Conservation (phyloP, 1,284 basidiomycete genomes). For the Cutaneotrichosporon arboriforme region DNA sequence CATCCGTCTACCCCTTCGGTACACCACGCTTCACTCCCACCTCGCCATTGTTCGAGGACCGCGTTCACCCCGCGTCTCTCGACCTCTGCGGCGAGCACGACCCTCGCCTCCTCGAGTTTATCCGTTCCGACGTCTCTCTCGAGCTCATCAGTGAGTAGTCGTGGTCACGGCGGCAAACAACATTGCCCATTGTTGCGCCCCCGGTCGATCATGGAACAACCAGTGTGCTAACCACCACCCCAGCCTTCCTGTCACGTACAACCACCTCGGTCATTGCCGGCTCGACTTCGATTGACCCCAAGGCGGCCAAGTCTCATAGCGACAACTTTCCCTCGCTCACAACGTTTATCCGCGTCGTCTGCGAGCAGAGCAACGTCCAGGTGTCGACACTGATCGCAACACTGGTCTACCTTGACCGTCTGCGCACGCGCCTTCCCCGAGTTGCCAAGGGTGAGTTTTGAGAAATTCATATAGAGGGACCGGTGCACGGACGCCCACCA, state of each 20-base stretch:
- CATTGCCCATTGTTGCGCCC: background rate
- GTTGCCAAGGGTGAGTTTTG: slow-evolving; percentile 68
- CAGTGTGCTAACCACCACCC: background rate
- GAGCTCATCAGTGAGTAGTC: slow-evolving; percentile 65
- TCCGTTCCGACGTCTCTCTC: slow-evolving; percentile 66
- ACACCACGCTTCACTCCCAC: slow-evolving; percentile 38
- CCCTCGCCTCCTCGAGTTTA: slow-evolving; percentile 68
- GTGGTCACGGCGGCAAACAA: background rate
- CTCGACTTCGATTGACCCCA: slow-evolving; percentile 37
- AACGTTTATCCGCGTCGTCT: slow-evolving; percentile 79
- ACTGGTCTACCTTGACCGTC: slow-evolving; percentile 85
- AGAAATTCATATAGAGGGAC: no score
- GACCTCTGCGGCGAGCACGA: slow-evolving; percentile 64
- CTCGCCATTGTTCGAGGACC: slow-evolving; percentile 46
- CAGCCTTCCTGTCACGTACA: slow-evolving; percentile 47
- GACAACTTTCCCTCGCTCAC: slow-evolving; percentile 66
- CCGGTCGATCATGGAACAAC: background rate
- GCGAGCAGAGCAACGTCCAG: slow-evolving; percentile 82
- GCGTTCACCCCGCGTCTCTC: slow-evolving; percentile 59
- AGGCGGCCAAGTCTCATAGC: slow-evolving; percentile 17
- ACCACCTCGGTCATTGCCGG: slow-evolving; percentile 47
- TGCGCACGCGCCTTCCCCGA: slow-evolving; percentile 71
- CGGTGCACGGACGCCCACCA: background rate
- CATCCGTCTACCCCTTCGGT: slow-evolving; percentile 28
- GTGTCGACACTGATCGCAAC: slow-evolving; percentile 87